Evolutionary conservation across 2,329 filamentous ascomycete genomes (phyloP), one percentile per base, ranked within the genome.

Genomic region (Xylariaceae sp.): DNA sequence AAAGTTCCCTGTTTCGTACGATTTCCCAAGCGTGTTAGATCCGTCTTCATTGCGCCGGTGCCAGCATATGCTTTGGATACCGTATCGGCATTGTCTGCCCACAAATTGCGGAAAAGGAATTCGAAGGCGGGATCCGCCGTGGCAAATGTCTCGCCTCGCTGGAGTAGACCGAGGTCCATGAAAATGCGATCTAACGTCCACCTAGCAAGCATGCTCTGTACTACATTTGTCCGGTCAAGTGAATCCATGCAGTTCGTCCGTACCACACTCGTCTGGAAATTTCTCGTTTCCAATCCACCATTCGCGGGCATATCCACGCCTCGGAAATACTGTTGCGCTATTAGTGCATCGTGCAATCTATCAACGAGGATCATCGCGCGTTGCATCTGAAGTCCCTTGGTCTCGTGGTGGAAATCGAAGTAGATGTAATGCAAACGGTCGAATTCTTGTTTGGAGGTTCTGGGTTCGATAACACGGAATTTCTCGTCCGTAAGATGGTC

Each of bases 211-310:
- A 97, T 96, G 70, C 90, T 95, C 73, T 99, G 94, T 3, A 99
- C 90, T 6, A 99, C 92, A 65, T 99, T 99, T 49, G 94, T 99
- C 49, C 94, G 88, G 72, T 99, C 94, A 13, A 99, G 81, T 62
- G 95, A 99, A 72, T 99, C 94, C 94, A 99, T 99, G 75, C 94
- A 99, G 71, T 99, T 99, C 37, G 94, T 96, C 50, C 94, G 86
- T 60, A 99, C 92, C 15, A 97, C 92, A 57, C 89, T 91, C 1
- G 85, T 89, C 76, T 99, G 94, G 60, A 83, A 80, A 57, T 83
- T 86, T 59, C 91, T 85, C 32, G 90, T 83, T 64, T 97, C 92
- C 12, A 96, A 79, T 16, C 82, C 83, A 29, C 87, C 88, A 54
- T 85, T 81, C 41, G 84, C 88, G 1, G 91, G 89, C 76, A 87